phyloP scores from a whole-genome alignment of 306 rosid species.

The Lathyrus oleraceus region DNA sequence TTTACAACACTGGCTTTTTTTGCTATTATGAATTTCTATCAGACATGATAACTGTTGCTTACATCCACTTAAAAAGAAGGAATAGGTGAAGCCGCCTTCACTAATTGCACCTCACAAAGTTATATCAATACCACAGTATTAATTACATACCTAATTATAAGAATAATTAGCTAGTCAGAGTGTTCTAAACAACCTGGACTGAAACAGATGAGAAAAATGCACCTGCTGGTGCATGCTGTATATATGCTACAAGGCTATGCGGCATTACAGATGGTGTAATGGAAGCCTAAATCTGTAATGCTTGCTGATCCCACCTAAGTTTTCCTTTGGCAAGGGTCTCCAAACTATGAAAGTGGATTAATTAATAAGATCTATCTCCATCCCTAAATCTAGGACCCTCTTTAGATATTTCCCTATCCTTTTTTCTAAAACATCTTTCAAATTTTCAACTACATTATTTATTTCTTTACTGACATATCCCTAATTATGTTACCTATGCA shows the following conservation, averaged over 20 bases:
- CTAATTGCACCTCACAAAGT: not conserved
- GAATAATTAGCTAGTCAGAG: not conserved
- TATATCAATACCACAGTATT: not conserved
- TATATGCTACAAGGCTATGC: not conserved
- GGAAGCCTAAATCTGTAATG: not conserved
- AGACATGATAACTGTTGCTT: not conserved
- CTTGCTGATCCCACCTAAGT: not conserved
- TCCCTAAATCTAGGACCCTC: too few species aligned
- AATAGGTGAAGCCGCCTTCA: not conserved
- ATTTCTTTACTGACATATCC: not conserved
- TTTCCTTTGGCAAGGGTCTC: not conserved
- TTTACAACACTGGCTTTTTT: not conserved
- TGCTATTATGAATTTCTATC: not conserved
- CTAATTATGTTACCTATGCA: not conserved
- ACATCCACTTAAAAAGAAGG: slow-evolving; percentile 15
- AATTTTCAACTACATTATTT: not conserved
- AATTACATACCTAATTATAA: not conserved
- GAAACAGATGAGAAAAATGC: not conserved
- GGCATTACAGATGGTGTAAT: not conserved
- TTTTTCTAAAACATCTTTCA: not conserved
- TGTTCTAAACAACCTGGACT: not conserved
- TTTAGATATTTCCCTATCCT: not conserved
- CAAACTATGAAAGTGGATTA: slow-evolving; percentile 14
- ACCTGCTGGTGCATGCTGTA: not conserved
- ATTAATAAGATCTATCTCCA: not conserved